Base-by-base conservation (phyloP, 768 basidiomycete species). In the Clitopilus hobsonii region DNA sequence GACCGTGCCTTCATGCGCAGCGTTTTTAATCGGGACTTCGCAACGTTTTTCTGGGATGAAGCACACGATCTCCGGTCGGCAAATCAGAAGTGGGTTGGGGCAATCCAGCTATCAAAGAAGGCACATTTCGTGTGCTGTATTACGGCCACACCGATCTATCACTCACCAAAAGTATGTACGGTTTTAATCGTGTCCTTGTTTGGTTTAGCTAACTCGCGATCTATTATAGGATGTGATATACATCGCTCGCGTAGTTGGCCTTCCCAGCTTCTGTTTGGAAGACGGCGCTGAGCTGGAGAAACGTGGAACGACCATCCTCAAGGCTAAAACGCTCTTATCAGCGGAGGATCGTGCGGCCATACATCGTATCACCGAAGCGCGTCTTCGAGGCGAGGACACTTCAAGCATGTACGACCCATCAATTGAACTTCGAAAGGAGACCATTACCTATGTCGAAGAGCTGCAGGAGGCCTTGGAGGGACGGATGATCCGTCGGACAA, bases 131-230 rank as follows among this genome's bases (percentile, higher is more conserved):
- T 56, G 0, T 14, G 51, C 18, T 30, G 45, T 5, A 18, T 38
- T 1, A 60, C 59, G 4, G 61, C 61, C 1, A 60, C 59, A 2
- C 61, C 59, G 0, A 38, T 60, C 32, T 55, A 45, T 6, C 58
- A 54, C 4, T 36, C 30, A 20, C 36, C 51, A 22, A 29, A 25
- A 29, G 57, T 50, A 28, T 6, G 57, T 27, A 14, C 16, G 18
- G 6, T 14, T 6, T 30, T 14, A 7, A 7, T 30, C 7, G 14
- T 14, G 29, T 30, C 14, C 29, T 30, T 6, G 14, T 30, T 49
- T 49, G 22, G 10, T 23, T 10, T 38, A 38, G n/a, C 36, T 18
- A 47, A 6, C 23, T 47, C 32, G 27, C 16, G 26, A 52, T 18
- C 51, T 30, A 30, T 30, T 30, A 7, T 7, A 51, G 30, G 55